Evolutionary conservation across 2,329 filamentous ascomycete genomes (phyloP), one percentile per base, ranked within the genome.

Genomic region (Fusarium globosum): DNA sequence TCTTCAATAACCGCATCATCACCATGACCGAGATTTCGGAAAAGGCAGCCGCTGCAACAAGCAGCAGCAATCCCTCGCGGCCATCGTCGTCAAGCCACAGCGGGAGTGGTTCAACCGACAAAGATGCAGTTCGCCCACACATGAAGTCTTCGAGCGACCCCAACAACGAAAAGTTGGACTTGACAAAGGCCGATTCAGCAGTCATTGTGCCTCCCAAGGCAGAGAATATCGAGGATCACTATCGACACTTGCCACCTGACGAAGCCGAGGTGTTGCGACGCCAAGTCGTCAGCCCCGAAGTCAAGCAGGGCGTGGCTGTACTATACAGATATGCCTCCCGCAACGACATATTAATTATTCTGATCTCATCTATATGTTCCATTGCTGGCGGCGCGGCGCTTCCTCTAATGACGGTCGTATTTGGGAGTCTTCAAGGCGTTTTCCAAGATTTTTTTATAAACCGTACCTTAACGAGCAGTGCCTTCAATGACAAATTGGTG

Each of bases 391-490:
- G 94, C 68, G 93, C 93, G 62, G 91, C 92, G 13, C 82, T 96
- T 69, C 94, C 94, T 11, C 84, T 95, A 30, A 96, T 96, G 90
- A 96, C 94, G 0, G 88, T 94, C 65, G 84, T 97, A 39, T 97
- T 97, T 77, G 94, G 94, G 69, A 89, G 91, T 58, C 86, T 97
- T 43, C 90, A 94, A 66, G 89, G 89, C 8, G 88, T 88, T 3
- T 97, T 97, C 79, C 89, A 93, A 77, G 79, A 85, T 28, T 94
- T 90, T 75, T 89, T 93, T 3, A 55, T 68, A 73, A 81, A 84
- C 26, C 61, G 77, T 12, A 79, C 78, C 0, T 83, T 88, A 23
- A 79, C 82, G 2, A 87, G 87, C 46, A 79, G 85, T 42, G 83
- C 85, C 1, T 96, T 96, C 82, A 86, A 87, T 56, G 71, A 83